These are phyloP conservation scores for Flaveria linearis DNA, from an alignment of 129 eudicot species.

Conservation along the genomic window DNA sequence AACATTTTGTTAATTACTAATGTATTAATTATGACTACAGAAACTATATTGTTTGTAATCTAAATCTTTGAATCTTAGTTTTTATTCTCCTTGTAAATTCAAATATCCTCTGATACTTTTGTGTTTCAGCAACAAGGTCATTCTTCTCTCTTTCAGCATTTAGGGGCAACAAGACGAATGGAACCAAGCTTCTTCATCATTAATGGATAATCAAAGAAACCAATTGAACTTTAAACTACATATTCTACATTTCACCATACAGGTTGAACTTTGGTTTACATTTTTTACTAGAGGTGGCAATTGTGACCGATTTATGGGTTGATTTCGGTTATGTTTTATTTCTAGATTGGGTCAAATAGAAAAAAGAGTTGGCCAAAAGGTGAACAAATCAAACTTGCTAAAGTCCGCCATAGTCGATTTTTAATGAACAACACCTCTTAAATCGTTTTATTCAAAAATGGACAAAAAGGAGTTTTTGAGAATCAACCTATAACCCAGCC, in stretches of 20 bases:
- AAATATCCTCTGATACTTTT: constrained; percentile 39
- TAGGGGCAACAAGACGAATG: constrained; percentile 71
- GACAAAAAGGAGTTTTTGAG: neutral
- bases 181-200: constrained; percentile 44
- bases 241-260: constrained; percentile 29
- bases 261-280: constrained; percentile 28
- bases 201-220: constrained; percentile 22
- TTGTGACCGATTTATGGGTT: neutral
- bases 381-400: neutral
- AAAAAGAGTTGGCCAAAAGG: neutral
- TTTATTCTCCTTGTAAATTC: constrained; percentile 32
- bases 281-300: constrained; percentile 4
- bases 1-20: neutral
- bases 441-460: neutral
- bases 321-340: neutral
- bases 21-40: neutral
- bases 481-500: neutral
- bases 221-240: constrained; percentile 25
- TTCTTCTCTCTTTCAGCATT: constrained; percentile 99
- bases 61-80: constrained; percentile 11
- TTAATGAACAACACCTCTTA: neutral
- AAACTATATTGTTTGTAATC: constrained; percentile 1
- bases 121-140: constrained; percentile 91
- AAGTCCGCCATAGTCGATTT: neutral
- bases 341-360: neutral